Percentiles rank a stretch among this genome's conserved stretches.
Conservation (phyloP, 495 filamentous ascomycete genomes). For the Daldinia caldariorum region DNA sequence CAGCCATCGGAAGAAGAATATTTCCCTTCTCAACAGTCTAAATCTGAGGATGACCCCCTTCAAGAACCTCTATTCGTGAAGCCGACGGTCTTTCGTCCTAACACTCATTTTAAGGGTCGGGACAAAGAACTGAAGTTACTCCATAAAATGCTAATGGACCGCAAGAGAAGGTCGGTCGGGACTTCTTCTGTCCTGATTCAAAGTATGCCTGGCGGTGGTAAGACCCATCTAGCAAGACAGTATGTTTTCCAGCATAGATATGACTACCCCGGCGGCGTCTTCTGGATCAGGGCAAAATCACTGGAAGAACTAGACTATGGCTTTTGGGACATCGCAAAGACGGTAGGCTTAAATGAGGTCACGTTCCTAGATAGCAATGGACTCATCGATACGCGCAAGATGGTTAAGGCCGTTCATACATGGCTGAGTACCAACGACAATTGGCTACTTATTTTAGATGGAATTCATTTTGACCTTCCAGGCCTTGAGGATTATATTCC, state of each 20-base stretch:
- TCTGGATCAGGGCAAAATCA: conserved; percentile 80
- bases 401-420: conserved; percentile 67
- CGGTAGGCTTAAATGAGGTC: conserved; percentile 63
- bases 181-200: conserved; percentile 76
- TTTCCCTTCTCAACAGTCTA: conserved; percentile 46
- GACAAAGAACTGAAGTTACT: conserved; percentile 73
- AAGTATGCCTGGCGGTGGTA: conserved; percentile 80
- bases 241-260: conserved; percentile 76
- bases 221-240: conserved; percentile 82
- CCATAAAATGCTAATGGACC: conserved; percentile 72
- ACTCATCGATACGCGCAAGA: conserved; percentile 60
- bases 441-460: conserved; percentile 83
- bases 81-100: conserved; percentile 80
- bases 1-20: conserved; percentile 44
- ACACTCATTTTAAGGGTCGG: conserved; percentile 79
- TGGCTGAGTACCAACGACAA: conserved; percentile 77
- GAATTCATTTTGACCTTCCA: conserved; percentile 73
- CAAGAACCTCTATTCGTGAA: conserved; percentile 68
- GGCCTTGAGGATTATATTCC: conserved; percentile 74
- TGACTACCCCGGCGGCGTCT: conserved; percentile 77
- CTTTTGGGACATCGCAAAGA: conserved; percentile 80
- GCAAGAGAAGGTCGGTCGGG: conserved; percentile 67
- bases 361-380: conserved; percentile 48
- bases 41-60: conserved; percentile 40
- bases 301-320: conserved; percentile 69